Base-by-base conservation (phyloP, 352 stramenopile species). In the Phytopythium cucurbitacearum region DNA sequence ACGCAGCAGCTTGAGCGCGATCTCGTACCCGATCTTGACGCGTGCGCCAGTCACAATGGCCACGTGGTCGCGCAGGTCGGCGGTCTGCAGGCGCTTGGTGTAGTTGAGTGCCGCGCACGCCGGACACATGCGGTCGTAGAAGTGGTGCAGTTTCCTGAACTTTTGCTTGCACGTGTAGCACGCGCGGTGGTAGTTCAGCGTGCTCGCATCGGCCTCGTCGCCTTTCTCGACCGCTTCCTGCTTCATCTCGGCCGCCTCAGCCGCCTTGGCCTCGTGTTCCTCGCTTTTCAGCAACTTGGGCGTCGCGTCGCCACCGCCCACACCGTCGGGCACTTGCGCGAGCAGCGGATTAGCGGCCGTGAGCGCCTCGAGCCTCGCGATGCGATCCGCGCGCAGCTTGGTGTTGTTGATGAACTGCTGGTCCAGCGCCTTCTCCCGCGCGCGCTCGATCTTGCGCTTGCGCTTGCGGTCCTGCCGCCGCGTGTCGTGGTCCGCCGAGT, bases 1-100 rank as follows among this genome's bases (percentile, higher is more conserved):
- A 5, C 94, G 75, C 50, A 98, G 73, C 21, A 98, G 68, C 64
- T 98, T 98, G 9, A 98, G 67, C 53, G 86, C 83, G 12, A 94
- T 91, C 62, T 98, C 88, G 63, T 92, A 98, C 5, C 95, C 94
- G 69, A 98, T 98, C 64, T 98, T 98, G 40, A 98, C 93, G 32
- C 95, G 77, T 5, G 89, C 90, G 43, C 94, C 94, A 0, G 95
- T 98, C 7, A 98, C 85, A 16, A 98, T 65, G 7, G 90, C 91
- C 3, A 97, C 70, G 48, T 87, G 83, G 39, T 71, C 80, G 2
- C 38, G 62, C 50, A 98, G 59, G 51, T 97, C 65, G 0, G 81
- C 82, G 2, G 76, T 92, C 65, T 98, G 86, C 59, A 96, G 65
- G 13, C 95, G 75, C 69, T 98, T 98, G 41, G 85, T 64, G 65